Evolutionary conservation across 116 monocot genomes (phyloP).

Genomic region (Posidonia oceanica): DNA sequence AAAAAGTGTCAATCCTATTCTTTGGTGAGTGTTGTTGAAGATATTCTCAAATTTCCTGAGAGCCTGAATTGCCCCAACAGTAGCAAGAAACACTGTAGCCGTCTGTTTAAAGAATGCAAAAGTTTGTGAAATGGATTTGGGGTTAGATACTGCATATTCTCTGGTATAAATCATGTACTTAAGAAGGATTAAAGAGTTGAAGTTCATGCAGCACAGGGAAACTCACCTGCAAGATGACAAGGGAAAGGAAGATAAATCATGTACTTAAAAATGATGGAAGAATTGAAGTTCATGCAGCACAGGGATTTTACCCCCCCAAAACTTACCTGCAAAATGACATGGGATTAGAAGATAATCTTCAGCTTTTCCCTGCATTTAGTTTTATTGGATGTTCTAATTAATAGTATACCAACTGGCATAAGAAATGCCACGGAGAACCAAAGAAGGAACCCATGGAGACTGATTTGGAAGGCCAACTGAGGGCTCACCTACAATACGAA

Average conservation of each 20-base stretch:
- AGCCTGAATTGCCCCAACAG: slow-evolving; percentile 39
- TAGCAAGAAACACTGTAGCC: slow-evolving; percentile 51
- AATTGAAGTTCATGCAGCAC: no score
- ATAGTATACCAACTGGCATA: slow-evolving; percentile 70
- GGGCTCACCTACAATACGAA: not conserved
- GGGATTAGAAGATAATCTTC: slow-evolving; percentile 55
- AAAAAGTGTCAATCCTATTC: slow-evolving; percentile 55
- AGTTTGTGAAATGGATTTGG: no score
- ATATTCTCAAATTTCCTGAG: slow-evolving; percentile 65
- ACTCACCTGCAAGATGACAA: slow-evolving; percentile 51
- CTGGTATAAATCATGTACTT: no score
- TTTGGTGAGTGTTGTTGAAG: slow-evolving; percentile 73
- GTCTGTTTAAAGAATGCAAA: no score
- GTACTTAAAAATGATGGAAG: not conserved
- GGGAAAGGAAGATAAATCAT: slow-evolving; percentile 39
- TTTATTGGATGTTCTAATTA: slow-evolving; percentile 43
- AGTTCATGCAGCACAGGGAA: no score
- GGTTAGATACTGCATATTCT: no score
- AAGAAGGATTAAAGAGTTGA: no score
- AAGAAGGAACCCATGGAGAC: slow-evolving; percentile 63
- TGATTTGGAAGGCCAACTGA: slow-evolving; percentile 27
- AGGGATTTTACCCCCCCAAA: no score
- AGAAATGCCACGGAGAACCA: slow-evolving; percentile 78
- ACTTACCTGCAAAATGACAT: slow-evolving; percentile 63
- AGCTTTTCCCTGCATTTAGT: slow-evolving; percentile 27